Percentiles rank a stretch among this genome's conserved stretches.
phyloP scores from a whole-genome alignment of 2,329 filamentous ascomycete genomes.

The Fusarium nurragi region DNA sequence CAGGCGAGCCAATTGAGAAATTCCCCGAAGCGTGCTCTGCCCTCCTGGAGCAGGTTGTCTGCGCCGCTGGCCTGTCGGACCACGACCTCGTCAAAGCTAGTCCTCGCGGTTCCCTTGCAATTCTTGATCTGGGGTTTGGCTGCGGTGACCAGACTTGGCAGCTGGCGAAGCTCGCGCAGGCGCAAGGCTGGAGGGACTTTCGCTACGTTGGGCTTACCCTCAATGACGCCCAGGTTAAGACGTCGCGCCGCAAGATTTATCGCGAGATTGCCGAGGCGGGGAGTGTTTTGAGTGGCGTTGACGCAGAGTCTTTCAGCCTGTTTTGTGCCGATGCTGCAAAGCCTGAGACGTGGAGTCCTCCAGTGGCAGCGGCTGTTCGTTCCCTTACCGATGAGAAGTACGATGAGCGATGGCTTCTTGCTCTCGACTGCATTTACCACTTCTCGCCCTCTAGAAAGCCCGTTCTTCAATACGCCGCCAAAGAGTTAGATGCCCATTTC shows the following conservation, averaged over 20 bases:
- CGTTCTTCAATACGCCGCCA: constrained; percentile 55
- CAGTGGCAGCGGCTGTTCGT: constrained; percentile 40
- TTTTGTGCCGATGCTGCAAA: constrained; percentile 61
- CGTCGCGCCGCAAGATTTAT: constrained; percentile 47
- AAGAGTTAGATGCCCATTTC: constrained; percentile 56
- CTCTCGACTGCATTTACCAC: constrained; percentile 66
- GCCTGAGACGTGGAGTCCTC: constrained; percentile 54
- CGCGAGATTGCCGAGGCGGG: constrained; percentile 33
- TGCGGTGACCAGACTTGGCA: constrained; percentile 67
- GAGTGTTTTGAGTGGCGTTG: not conserved
- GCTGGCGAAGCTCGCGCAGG: constrained; percentile 48
- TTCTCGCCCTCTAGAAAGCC: constrained; percentile 62
- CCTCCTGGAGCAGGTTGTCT: constrained; percentile 59
- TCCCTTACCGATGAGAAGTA: constrained; percentile 40
- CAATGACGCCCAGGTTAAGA: constrained; percentile 55
- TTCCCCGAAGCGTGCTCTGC: constrained; percentile 60
- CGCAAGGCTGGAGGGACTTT: constrained; percentile 43
- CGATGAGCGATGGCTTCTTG: constrained; percentile 60
- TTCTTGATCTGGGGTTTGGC: constrained; percentile 66
- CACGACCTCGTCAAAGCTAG: constrained; percentile 1
- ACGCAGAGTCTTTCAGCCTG: constrained; percentile 47
- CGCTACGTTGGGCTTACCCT: constrained; percentile 65
- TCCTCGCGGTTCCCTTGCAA: constrained; percentile 41
- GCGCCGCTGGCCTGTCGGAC: constrained; percentile 52
- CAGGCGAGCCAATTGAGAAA: constrained; percentile 46